Evolutionary conservation across 2,329 filamentous ascomycete genomes (phyloP), one percentile per base, ranked within the genome.

Genomic region (Cladophialophora chaetospira): DNA sequence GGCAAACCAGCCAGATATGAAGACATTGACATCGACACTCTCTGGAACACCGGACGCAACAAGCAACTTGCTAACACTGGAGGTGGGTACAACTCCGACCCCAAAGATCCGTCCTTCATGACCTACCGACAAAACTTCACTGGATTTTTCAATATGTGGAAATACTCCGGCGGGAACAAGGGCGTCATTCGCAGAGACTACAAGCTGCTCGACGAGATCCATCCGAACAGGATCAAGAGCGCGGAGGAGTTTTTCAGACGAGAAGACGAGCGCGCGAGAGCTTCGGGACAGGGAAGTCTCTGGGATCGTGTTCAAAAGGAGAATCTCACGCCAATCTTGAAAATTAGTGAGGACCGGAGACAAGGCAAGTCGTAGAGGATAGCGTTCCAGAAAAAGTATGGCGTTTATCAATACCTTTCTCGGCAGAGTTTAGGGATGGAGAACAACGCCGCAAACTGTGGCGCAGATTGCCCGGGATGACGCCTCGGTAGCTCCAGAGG

Each of bases 111-210:
- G 15, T 68, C 71, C 2, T 65, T 69, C 9, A 68, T 77, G 70
- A 78, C 65, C 1, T 53, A 77, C 4, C 66, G 68, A 29, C 65
- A 78, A 43, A 83, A 82, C 61, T 83, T 83, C 61, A 75, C 73
- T 0, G 79, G 73, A 0, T 82, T 78, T 61, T 82, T 79, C 76
- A 77, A 73, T 53, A 57, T 76, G 50, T 82, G 73, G 70, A 72
- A 69, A 43, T 51, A 73, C 52, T 75, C 74, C 1, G 73, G 72
- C 0, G 71, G 69, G 0, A 77, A 78, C 51, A 65, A 67, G 25
- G 75, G 75, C 0, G 60, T 81, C 4, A 61, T 80, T 1, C 65
- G 66, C 56, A 71, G 79, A 47, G 75, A 83, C 63, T 81, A 80
- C 63, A 68, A 63, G 11, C 58, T 82, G 15, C 66, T 83, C 38